phyloP scores from a whole-genome alignment of 2,329 filamentous ascomycete species.

The Clarireedia monteithiana region DNA sequence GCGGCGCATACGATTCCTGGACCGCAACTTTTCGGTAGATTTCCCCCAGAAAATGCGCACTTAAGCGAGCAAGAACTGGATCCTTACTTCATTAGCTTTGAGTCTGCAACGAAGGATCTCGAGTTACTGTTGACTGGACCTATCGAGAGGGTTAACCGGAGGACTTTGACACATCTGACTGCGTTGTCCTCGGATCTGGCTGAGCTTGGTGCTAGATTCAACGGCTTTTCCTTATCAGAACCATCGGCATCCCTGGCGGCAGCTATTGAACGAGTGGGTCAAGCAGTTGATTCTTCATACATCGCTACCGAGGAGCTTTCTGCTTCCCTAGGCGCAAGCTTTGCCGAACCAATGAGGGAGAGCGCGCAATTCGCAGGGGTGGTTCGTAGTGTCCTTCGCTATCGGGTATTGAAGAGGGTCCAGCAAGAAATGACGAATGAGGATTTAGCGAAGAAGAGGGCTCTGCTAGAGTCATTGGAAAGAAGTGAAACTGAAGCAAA shows the following conservation, averaged over 20 bases:
- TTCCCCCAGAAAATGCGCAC: conserved; percentile 69
- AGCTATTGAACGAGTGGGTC: conserved; percentile 88
- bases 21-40: conserved; percentile 63
- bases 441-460: conserved; percentile 79
- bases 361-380: conserved; percentile 96
- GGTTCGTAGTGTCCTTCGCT: conserved; percentile 79
- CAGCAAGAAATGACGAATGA: conserved; percentile 97
- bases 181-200: conserved; percentile 80
- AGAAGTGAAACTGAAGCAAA: conserved; percentile 87
- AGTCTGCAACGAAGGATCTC: conserved; percentile 83
- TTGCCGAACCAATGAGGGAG: conserved; percentile 96
- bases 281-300: conserved; percentile 92
- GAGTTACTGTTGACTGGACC: conserved; percentile 83
- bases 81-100: conserved; percentile 91
- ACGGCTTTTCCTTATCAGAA: conserved; percentile 92
- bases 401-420: conserved; percentile 85
- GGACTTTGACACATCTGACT: conserved; percentile 78
- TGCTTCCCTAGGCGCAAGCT: conserved; percentile 78
- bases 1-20: conserved; percentile 51
- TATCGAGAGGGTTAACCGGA: conserved; percentile 93
- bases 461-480: conserved; percentile 80
- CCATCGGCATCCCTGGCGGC: conserved; percentile 80
- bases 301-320: conserved; percentile 92
- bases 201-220: conserved; percentile 91
- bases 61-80: conserved; percentile 87